Evolutionary conservation across 768 basidiomycete species (phyloP).

Genomic region (Tricholoma bakamatsutake): DNA sequence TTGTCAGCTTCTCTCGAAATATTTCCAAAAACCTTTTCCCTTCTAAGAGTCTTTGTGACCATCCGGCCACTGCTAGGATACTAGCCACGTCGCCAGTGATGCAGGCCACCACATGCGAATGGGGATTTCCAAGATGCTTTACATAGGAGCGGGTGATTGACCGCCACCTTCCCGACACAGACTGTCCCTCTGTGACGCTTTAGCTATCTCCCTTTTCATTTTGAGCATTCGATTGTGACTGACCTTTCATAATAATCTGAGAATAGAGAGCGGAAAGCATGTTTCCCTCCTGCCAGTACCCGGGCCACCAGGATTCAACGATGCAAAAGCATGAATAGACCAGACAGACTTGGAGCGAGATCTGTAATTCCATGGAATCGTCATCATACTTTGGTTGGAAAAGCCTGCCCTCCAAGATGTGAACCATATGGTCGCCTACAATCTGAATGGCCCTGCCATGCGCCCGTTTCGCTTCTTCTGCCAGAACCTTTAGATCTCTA

Average conservation of each 20-base stretch:
- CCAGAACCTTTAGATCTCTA: not conserved
- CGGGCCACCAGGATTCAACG: constrained; percentile 11
- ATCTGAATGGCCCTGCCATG: not conserved
- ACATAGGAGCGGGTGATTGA: constrained; percentile 1
- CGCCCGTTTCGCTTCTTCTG: not conserved
- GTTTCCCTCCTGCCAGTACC: not conserved
- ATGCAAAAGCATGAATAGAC: constrained; percentile 6
- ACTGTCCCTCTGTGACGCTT: not conserved
- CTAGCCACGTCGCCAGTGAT: not conserved
- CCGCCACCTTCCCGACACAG: constrained; percentile 4
- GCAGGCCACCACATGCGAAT: not conserved
- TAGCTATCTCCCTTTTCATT: not conserved
- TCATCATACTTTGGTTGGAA: constrained; percentile 2
- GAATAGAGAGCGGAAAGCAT: constrained; percentile 7
- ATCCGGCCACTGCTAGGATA: constrained; percentile 4
- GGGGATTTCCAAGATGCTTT: not conserved
- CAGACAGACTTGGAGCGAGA: constrained; percentile 15
- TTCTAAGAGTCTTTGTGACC: not conserved
- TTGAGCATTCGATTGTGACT: not conserved
- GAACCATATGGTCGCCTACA: constrained; percentile 9
- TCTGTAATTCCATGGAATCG: constrained; percentile 11
- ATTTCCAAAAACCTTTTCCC: not conserved
- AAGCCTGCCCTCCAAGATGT: not conserved
- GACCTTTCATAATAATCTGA: constrained; percentile 9
- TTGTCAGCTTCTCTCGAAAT: constrained; percentile 5